phyloP scores from a whole-genome alignment of 495 filamentous ascomycete species.

The Letharia lupina region DNA sequence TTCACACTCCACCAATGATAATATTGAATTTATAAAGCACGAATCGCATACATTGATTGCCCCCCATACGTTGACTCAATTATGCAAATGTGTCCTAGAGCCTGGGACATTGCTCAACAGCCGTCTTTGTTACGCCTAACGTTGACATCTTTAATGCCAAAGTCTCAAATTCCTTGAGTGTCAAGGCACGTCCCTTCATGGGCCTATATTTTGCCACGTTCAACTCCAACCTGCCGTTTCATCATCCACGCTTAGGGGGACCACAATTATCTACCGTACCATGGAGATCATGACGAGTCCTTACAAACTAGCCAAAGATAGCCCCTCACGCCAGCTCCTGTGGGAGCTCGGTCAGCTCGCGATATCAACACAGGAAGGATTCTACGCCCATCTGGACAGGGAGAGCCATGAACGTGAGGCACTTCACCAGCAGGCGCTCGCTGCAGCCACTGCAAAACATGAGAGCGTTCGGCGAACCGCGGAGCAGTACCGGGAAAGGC shows the following conservation, averaged over 20 bases:
- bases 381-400: constrained; percentile 40
- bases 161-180: neutral
- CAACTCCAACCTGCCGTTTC: neutral
- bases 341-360: constrained; percentile 33
- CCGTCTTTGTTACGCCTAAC: neutral
- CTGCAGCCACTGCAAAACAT: constrained; percentile 52
- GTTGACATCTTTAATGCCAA: neutral
- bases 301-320: constrained; percentile 29
- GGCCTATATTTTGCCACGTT: neutral
- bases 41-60: neutral
- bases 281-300: constrained; percentile 24
- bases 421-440: constrained; percentile 52
- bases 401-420: constrained; percentile 37
- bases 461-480: constrained; percentile 56
- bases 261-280: neutral
- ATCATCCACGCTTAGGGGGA: neutral
- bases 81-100: neutral
- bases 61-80: neutral
- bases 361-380: constrained; percentile 31
- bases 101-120: neutral
- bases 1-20: neutral
- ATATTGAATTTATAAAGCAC: neutral
- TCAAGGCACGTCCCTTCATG: neutral
- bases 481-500: constrained; percentile 36
- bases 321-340: constrained; percentile 44